Evolutionary conservation across 2,329 filamentous ascomycete species (phyloP), one percentile per base, ranked within the genome.

Genomic region (Cercospora sp.): DNA sequence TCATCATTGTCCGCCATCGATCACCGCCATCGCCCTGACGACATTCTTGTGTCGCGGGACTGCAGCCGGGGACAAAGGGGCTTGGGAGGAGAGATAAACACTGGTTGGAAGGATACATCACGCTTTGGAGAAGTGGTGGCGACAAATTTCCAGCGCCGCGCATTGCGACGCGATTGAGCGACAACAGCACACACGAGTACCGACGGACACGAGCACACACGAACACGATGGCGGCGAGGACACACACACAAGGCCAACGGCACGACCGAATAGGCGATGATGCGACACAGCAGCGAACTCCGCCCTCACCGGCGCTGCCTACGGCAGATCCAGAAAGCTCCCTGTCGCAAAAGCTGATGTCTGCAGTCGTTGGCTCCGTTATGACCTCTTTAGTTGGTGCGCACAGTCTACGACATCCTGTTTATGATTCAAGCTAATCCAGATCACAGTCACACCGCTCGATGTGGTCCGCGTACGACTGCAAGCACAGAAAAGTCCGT

Each of bases 381-480:
- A 80, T 98, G 71, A 98, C 94, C 8, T 95, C 93, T 21, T 81
- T 98, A 28, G 86, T 98, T 51, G 92, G 94, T 97, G 85, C 72
- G 87, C 63, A 58, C 9, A 18, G 16, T 10, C 21, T 58, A 40
- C 13, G 16, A 7, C 10, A 13, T 0, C 5, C 18, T 10, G 16
- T 30, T n/a, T 5, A 12, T 10, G 49, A 57, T 2, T 7, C 13
- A 34, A 28, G 49, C 32, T 62, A 28, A 63, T 32, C 71, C 5
- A 62, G 8, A 8, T 3, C 12, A n/a, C 73, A 96, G 94, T 97
- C 34, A 99, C 95, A 5, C 95, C 95, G 58, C 89, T 99, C 63
- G 95, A 99, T 78, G 95, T 99, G 70, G 95, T 99, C 69, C 92
- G 95, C 70, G 93, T 99, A 58, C 93, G 95, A 70, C 85, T 97